A percentile compares a stretch with the other conserved stretches of the same genome.
Evolutionary conservation across 208 protist species (phyloP).

Genomic region (Leishmania aethiopica): DNA sequence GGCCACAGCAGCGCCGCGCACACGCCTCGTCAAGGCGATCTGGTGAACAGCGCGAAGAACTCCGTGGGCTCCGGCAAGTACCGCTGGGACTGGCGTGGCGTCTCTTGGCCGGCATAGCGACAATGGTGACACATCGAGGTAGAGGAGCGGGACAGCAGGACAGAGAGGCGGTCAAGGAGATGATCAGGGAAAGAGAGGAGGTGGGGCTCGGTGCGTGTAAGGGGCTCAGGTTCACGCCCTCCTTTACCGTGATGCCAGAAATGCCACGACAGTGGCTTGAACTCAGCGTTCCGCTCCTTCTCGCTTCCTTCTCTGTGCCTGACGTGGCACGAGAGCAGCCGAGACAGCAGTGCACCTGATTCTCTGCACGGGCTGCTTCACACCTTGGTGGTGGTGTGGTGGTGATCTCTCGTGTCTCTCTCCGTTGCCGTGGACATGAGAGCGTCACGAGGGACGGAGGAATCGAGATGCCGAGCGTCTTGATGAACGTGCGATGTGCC

Average conservation of each 20-base stretch:
- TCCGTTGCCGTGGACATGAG: constrained; percentile 7
- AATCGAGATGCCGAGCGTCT: not conserved
- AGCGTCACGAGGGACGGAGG: not conserved
- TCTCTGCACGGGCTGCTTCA: not conserved
- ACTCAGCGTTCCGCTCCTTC: not conserved
- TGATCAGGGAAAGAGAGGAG: not conserved
- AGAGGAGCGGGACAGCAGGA: not conserved
- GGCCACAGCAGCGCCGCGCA: constrained; percentile 13
- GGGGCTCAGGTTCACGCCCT: not conserved
- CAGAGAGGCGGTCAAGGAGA: not conserved
- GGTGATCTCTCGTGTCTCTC: not conserved
- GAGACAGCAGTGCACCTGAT: not conserved
- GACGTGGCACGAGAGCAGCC: not conserved
- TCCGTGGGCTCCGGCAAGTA: constrained; percentile 40
- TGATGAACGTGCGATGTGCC: no score
- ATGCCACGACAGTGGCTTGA: not conserved
- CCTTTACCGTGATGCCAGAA: not conserved
- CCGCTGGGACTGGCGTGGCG: constrained; percentile 47
- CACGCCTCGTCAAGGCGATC: constrained; percentile 16
- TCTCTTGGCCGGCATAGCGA: constrained; percentile 11
- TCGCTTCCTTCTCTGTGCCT: no score
- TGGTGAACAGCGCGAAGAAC: constrained; percentile 25
- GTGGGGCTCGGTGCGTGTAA: not conserved
- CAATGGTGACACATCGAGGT: not conserved
- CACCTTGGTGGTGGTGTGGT: not conserved